These are phyloP conservation scores for Puccinia coronata DNA, from an alignment of 1,284 basidiomycete genomes.

Conservation along the genomic window DNA sequence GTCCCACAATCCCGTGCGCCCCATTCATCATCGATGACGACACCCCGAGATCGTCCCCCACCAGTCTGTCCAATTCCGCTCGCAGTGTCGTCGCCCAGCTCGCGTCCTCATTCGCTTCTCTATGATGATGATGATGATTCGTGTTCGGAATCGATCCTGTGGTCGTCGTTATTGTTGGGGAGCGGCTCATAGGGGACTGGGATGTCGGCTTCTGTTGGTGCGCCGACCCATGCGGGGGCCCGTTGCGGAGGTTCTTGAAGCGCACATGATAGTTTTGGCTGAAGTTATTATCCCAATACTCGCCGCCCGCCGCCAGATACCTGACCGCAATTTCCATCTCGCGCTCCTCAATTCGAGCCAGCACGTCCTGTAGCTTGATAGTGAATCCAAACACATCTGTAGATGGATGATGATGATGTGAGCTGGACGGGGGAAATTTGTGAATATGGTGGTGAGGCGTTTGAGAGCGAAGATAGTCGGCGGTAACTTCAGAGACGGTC, in stretches of 20 bases:
- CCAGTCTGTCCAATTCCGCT: constrained; percentile 62
- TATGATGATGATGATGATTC: too few species aligned
- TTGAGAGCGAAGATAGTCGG: constrained; percentile 59
- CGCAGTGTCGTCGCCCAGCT: constrained; percentile 59
- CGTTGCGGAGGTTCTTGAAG: constrained; percentile 57
- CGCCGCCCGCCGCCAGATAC: constrained; percentile 62
- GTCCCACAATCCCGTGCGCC: too few species aligned
- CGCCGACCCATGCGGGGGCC: background rate
- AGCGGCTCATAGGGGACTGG: background rate
- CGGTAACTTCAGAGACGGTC: constrained; percentile 63
- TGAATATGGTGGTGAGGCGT: constrained; percentile 26
- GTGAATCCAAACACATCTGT: constrained; percentile 63
- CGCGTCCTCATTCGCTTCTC: too few species aligned
- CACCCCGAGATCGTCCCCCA: constrained; percentile 58
- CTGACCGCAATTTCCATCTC: constrained; percentile 70
- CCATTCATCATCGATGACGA: too few species aligned
- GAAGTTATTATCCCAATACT: constrained; percentile 63
- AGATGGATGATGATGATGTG: too few species aligned
- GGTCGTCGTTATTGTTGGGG: background rate
- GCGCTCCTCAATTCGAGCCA: constrained; percentile 67
- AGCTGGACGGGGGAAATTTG: too few species aligned
- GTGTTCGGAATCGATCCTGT: too few species aligned
- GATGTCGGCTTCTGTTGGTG: background rate
- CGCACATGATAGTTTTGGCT: constrained; percentile 61
- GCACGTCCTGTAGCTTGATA: constrained; percentile 75